Evolutionary conservation across 805 yeast genomes (phyloP).

Genomic region (Candida yuanshanica): DNA sequence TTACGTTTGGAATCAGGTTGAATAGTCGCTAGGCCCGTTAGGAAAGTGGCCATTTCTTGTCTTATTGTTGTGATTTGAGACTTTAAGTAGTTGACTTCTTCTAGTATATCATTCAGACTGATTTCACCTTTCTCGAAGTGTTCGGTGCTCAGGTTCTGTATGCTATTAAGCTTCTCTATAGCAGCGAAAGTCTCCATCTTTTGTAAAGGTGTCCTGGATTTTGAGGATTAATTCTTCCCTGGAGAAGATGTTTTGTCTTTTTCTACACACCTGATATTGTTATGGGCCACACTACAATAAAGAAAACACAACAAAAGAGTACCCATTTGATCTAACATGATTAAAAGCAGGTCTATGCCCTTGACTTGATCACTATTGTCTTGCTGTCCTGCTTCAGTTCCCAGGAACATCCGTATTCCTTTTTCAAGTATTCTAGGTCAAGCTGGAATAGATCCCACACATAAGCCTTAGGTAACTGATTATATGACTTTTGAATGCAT

Average conservation of each 20-base stretch:
- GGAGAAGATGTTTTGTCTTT: neutral
- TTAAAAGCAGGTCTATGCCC: neutral
- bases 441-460: constrained; percentile 11
- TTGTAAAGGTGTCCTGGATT: neutral
- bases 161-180: constrained; percentile 22
- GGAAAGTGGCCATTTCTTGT: constrained; percentile 34
- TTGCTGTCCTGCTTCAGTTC: constrained; percentile 1
- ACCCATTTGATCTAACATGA: too few species aligned
- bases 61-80: constrained; percentile 27
- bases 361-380: constrained; percentile 10
- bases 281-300: neutral
- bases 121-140: constrained; percentile 37
- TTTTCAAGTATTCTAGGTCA: constrained; percentile 3
- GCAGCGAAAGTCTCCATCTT: constrained; percentile 26
- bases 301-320: neutral
- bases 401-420: constrained; percentile 13
- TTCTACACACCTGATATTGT: too few species aligned
- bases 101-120: constrained; percentile 28
- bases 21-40: constrained; percentile 34
- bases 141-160: constrained; percentile 25
- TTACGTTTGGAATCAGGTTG: constrained; percentile 26
- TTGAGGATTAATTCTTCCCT: neutral
- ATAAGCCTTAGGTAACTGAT: constrained; percentile 21
- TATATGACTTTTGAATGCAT: constrained; percentile 35
- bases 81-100: constrained; percentile 31